Evolutionary conservation across 805 yeast species (phyloP), one percentile per base, ranked within the genome.

Genomic region (Jamesozyma hellenica): DNA sequence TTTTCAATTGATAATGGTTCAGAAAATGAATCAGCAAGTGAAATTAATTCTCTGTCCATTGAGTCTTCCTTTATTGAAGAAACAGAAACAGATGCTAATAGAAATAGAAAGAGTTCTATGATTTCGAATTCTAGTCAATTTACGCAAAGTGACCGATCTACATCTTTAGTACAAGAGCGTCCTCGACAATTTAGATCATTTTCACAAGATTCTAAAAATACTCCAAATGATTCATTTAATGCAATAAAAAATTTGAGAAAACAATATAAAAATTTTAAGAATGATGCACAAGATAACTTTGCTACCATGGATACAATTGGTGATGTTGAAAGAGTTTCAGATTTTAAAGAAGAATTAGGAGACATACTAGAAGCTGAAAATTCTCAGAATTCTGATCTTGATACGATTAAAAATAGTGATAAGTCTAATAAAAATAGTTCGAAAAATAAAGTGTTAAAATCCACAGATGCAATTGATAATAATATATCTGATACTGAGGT

Each of bases 151-250:
- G 57, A 50, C 7, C 21, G 18, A 3, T 47, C 56, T 19, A 47
- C 48, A 19, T 58, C 61, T 3, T 36, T 52, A n/a, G 42, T 56
- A 13, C 60, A 55, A 30, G 51, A 55, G 7, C 45, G 47, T 4
- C 48, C 57, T 19, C 55, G 46, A 30, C 43, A 52, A 21, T 34
- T 49, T 27, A 32, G 39, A 15, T 32, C 45, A 6, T 42, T 37
- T 13, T 40, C 50, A 6, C 42, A 38, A 8, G 44, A 36, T 7
- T 42, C 41, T 5, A 38, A 35, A 21, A 26, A 29, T 23, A 34
- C 32, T 16, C 21, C 13, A 3, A 42, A 34, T 32, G 41, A 38
- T 4, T 35, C 34, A 1, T 21, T 21, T 21, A 41, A 36, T 10
- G 28, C 25, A 9, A 39, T 40, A 14, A 32, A 41, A 5, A 18